Evolutionary conservation across 2,329 filamentous ascomycete genomes (phyloP).

Genomic region (Blastomyces percursus): DNA sequence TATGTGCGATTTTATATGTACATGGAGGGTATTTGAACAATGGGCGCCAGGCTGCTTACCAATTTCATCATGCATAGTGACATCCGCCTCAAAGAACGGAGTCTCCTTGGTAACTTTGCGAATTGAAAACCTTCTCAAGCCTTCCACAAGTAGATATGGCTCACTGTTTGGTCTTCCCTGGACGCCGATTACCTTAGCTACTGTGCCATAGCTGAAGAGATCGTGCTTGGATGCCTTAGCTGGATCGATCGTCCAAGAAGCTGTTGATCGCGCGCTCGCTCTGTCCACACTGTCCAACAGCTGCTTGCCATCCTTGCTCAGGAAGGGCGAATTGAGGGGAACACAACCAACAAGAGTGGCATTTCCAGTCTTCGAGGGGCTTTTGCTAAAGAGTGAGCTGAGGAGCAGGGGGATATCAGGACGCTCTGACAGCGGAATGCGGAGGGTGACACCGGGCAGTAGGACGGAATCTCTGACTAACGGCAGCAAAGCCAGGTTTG

Average conservation of each 20-base stretch:
- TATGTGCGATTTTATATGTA: not conserved
- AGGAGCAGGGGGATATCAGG: conserved; percentile 83
- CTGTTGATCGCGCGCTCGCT: conserved; percentile 35
- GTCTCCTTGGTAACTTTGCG: conserved; percentile 64
- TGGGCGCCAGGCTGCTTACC: conserved; percentile 35
- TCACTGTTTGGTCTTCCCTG: conserved; percentile 65
- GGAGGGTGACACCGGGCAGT: conserved; percentile 72
- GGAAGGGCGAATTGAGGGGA: conserved; percentile 64
- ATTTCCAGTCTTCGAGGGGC: conserved; percentile 52
- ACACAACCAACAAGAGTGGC: conserved; percentile 77
- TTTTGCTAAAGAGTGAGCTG: conserved; percentile 69
- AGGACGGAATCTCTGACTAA: conserved; percentile 71
- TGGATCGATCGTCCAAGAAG: conserved; percentile 44
- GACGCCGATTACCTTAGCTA: conserved; percentile 66
- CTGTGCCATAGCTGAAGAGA: conserved; percentile 71
- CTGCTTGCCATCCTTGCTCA: conserved; percentile 63
- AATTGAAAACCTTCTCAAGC: conserved; percentile 63
- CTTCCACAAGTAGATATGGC: conserved; percentile 77
- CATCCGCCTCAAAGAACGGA: conserved; percentile 76
- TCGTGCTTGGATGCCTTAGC: conserved; percentile 56
- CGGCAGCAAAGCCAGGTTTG: conserved; percentile 63
- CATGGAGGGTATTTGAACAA: not conserved
- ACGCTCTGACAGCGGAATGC: conserved; percentile 71
- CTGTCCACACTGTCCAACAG: conserved; percentile 56
- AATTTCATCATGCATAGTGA: conserved; percentile 60